phyloP scores from a whole-genome alignment of 2,329 filamentous ascomycete species.

The Scopulariopsis brevicaulis region DNA sequence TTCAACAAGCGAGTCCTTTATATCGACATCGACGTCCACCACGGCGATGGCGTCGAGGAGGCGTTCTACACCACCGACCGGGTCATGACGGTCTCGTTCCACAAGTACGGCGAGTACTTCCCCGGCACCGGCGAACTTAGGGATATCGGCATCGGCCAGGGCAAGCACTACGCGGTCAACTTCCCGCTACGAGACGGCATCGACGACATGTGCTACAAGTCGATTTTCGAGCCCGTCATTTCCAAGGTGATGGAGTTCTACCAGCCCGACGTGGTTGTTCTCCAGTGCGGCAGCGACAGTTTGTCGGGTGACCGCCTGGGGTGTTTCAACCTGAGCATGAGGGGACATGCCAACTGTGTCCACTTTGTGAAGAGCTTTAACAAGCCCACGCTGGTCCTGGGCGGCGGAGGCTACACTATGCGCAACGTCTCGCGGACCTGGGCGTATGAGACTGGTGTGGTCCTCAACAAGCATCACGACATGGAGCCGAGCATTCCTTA shows the following conservation, averaged over 20 bases:
- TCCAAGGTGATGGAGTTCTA: constrained; percentile 79
- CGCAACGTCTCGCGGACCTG: constrained; percentile 94
- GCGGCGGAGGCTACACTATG: constrained; percentile 93
- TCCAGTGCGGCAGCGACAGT: constrained; percentile 93
- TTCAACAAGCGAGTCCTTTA: constrained; percentile 94
- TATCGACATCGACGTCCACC: constrained; percentile 91
- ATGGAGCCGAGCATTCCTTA: constrained; percentile 80
- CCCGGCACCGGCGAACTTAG: constrained; percentile 81
- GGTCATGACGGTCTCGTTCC: constrained; percentile 87
- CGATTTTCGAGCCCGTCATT: constrained; percentile 86
- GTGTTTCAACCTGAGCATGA: constrained; percentile 96
- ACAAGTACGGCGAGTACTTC: constrained; percentile 97
- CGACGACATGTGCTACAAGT: constrained; percentile 78
- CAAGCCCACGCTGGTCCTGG: constrained; percentile 81
- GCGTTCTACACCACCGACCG: constrained; percentile 88
- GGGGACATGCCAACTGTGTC: constrained; percentile 89
- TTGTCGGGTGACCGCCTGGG: constrained; percentile 88
- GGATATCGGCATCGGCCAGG: constrained; percentile 76
- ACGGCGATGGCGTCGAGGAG: constrained; percentile 87
- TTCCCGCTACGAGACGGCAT: constrained; percentile 88
- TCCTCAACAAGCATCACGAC: constrained; percentile 58
- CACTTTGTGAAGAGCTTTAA: constrained; percentile 80
- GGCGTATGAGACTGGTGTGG: constrained; percentile 89
- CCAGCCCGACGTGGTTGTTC: constrained; percentile 80
- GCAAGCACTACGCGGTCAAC: constrained; percentile 84